A percentile compares a stretch with the other conserved stretches of the same genome.
These are phyloP conservation scores for Daucus carota DNA, from an alignment of 129 eudicot species.

Conservation along the genomic window DH1_v3.0 NC_030389.2:4667001-4667500, in stretches of 20 bases:
- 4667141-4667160: background rate
- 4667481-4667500: slow-evolving; percentile 69
- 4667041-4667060: slow-evolving; percentile 48
- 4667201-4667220: slow-evolving; percentile 67
- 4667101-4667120: slow-evolving; percentile 75
- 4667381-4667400: background rate
- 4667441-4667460: background rate
- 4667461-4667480: slow-evolving; percentile 44
- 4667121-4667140: slow-evolving; percentile 10
- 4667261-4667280: slow-evolving; percentile 72
- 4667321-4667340: slow-evolving; percentile 46
- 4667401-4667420: background rate
- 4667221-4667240: slow-evolving; percentile 59
- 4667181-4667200: slow-evolving; percentile 39
- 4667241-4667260: slow-evolving; percentile 67
- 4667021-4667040: slow-evolving; percentile 39
- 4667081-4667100: slow-evolving; percentile 58
- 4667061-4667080: slow-evolving; percentile 99
- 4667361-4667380: background rate
- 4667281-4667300: slow-evolving; percentile 87
- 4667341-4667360: background rate
- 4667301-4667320: slow-evolving; percentile 78
- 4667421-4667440: background rate
- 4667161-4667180: background rate
- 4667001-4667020: slow-evolving; percentile 78